Conservation (phyloP, 305 asterid species). For the Withania somnifera region DNA sequence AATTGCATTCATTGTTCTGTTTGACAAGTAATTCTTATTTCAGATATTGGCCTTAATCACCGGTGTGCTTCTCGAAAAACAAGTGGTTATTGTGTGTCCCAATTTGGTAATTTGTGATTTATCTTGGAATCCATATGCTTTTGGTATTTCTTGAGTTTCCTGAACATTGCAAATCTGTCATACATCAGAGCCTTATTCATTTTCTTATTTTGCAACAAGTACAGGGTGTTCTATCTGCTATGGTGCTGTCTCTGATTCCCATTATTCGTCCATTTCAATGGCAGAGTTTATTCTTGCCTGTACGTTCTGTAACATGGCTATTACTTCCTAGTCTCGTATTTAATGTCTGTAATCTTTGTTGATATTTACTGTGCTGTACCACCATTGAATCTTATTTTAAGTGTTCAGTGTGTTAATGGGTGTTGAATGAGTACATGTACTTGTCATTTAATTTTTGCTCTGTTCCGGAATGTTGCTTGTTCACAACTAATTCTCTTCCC, state of each 20-base stretch:
- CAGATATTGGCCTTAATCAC: constrained; percentile 73
- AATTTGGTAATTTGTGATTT: constrained; percentile 53
- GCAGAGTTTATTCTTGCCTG: constrained; percentile 98
- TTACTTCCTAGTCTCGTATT: background rate
- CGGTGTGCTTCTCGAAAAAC: constrained; percentile 83
- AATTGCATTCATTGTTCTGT: background rate
- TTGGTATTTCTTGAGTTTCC: background rate
- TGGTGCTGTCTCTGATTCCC: constrained; percentile 75
- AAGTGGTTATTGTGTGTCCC: constrained; percentile 72
- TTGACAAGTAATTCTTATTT: constrained; percentile 1
- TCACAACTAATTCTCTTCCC: too few species aligned
- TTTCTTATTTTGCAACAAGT: constrained; percentile 10
- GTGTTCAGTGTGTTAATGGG: background rate
- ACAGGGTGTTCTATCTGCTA: constrained; percentile 87
- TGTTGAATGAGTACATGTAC: background rate
- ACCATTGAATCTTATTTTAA: background rate
- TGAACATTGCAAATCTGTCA: background rate
- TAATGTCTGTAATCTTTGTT: background rate
- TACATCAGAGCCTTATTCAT: constrained; percentile 1
- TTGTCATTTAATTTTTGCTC: too few species aligned
- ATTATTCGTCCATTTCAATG: constrained; percentile 94
- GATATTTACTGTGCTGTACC: background rate
- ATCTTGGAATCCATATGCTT: background rate
- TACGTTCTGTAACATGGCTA: constrained; percentile 32
- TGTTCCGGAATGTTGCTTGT: too few species aligned